Conservation (phyloP, 805 yeast genomes). For the Metschnikowia amazonensis region DNA sequence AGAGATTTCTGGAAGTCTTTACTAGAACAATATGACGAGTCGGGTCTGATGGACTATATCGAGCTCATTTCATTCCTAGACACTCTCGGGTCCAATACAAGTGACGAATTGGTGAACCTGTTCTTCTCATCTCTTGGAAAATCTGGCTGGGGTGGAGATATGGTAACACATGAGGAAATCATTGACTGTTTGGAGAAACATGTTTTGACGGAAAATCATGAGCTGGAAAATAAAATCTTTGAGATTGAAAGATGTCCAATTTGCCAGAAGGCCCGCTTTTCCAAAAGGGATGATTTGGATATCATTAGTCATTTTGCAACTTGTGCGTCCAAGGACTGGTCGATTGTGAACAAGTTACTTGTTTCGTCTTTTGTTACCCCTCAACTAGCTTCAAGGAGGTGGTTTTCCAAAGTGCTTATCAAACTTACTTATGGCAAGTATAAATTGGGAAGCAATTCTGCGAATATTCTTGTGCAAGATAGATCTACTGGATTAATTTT, state of each 20-base stretch:
- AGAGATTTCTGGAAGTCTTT: slow-evolving; percentile 67
- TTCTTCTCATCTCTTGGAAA: slow-evolving; percentile 47
- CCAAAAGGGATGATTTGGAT: slow-evolving; percentile 55
- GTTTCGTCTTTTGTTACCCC: slow-evolving; percentile 73
- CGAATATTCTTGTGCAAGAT: slow-evolving; percentile 92
- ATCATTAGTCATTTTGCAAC: slow-evolving; percentile 84
- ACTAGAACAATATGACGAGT: slow-evolving; percentile 49
- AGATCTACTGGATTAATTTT: slow-evolving; percentile 81
- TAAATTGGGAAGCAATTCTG: slow-evolving; percentile 78
- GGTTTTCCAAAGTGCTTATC: slow-evolving; percentile 81
- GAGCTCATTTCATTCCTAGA: slow-evolving; percentile 67
- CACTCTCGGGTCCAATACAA: slow-evolving; percentile 49
- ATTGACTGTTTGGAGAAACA: slow-evolving; percentile 46
- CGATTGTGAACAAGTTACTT: slow-evolving; percentile 58
- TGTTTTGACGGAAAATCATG: slow-evolving; percentile 18
- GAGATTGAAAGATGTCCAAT: slow-evolving; percentile 74
- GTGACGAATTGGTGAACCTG: slow-evolving; percentile 50
- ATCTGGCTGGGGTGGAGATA: slow-evolving; percentile 54
- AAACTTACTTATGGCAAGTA: slow-evolving; percentile 87
- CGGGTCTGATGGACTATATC: slow-evolving; percentile 43
- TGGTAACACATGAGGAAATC: slow-evolving; percentile 42
- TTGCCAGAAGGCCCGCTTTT: slow-evolving; percentile 60
- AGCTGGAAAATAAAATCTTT: slow-evolving; percentile 42
- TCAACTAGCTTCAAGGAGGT: slow-evolving; percentile 76
- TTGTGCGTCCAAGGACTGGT: slow-evolving; percentile 78